These are phyloP conservation scores for Lasiosphaeriaceae sp. DNA, from an alignment of 495 filamentous ascomycete species.

Conservation along the genomic window DNA sequence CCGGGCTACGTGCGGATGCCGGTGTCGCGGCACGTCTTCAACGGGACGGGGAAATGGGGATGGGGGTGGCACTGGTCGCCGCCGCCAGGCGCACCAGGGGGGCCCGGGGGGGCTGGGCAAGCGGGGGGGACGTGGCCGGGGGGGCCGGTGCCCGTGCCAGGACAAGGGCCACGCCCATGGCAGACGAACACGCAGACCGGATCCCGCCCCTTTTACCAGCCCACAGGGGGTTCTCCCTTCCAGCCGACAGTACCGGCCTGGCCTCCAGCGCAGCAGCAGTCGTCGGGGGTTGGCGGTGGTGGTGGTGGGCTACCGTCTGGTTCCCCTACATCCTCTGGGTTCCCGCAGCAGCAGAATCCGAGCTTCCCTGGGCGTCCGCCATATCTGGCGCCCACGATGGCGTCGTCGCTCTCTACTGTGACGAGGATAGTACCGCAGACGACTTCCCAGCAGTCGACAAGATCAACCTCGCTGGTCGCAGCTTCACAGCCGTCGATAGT, in stretches of 20 bases:
- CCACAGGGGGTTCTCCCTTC: background rate
- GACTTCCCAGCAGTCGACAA: background rate
- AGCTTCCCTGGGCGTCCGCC: background rate
- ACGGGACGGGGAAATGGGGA: slow-evolving; percentile 21
- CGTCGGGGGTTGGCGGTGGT: background rate
- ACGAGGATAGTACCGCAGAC: background rate
- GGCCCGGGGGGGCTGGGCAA: background rate
- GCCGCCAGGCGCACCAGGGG: slow-evolving; percentile 4
- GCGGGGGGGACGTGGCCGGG: background rate
- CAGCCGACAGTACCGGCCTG: background rate
- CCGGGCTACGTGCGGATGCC: slow-evolving; percentile 28
- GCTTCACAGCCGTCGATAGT: background rate
- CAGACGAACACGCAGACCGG: background rate
- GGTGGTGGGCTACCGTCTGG: background rate
- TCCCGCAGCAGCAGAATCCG: background rate
- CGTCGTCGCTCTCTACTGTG: background rate
- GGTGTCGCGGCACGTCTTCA: slow-evolving; percentile 22
- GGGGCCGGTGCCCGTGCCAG: too few species aligned
- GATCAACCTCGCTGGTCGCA: background rate
- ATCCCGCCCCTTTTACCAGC: background rate
- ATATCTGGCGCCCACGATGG: too few species aligned
- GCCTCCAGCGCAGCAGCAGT: background rate
- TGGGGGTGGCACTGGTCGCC: slow-evolving; percentile 20
- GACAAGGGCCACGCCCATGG: too few species aligned
- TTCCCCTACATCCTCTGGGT: background rate